Evolutionary conservation across 192 early-diverging fungal species (phyloP).

Genomic region (Coemansia javaensis): DNA sequence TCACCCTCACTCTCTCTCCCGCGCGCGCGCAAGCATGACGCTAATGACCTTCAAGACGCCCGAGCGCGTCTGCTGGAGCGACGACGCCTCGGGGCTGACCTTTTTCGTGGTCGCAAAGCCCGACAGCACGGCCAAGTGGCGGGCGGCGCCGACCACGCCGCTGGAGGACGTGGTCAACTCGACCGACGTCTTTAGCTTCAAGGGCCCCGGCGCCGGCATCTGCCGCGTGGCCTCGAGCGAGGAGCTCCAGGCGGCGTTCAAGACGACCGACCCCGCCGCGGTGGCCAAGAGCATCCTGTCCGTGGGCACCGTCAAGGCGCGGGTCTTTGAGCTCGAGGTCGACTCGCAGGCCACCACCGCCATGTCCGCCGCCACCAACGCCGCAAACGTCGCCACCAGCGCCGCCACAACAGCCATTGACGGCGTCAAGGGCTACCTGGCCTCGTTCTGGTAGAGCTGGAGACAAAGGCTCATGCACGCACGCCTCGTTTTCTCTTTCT

Average conservation of each 20-base stretch:
- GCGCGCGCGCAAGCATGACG: conserved; percentile 15
- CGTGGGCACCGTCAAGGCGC: conserved; percentile 18
- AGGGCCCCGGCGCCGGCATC: conserved; percentile 5
- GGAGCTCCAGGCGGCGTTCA: conserved; percentile 36
- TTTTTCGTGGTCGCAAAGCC: conserved; percentile 41
- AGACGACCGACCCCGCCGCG: conserved; percentile 29
- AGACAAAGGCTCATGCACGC: no score
- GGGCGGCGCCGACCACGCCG: conserved; percentile 27
- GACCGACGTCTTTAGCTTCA: conserved; percentile 37
- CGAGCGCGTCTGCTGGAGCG: conserved; percentile 48
- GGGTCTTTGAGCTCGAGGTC: conserved; percentile 43
- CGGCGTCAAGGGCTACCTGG: conserved; percentile 33
- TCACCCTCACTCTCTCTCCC: no score
- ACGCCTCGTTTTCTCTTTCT: neutral
- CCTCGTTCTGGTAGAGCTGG: conserved; percentile 32
- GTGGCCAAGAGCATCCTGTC: conserved; percentile 47
- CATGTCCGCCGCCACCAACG: conserved; percentile 27
- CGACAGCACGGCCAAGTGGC: conserved; percentile 38
- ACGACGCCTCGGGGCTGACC: conserved; percentile 27
- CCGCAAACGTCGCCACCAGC: conserved; percentile 37
- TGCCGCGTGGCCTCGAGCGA: conserved; percentile 27
- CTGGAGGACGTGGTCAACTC: conserved; percentile 46
- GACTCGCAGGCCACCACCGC: conserved; percentile 41
- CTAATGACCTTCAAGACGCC: conserved; percentile 43
- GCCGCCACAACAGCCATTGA: conserved; percentile 36